These are phyloP conservation scores for Entoloma clypeatum DNA, from an alignment of 1,284 basidiomycete species.

Conservation along the genomic window DNA sequence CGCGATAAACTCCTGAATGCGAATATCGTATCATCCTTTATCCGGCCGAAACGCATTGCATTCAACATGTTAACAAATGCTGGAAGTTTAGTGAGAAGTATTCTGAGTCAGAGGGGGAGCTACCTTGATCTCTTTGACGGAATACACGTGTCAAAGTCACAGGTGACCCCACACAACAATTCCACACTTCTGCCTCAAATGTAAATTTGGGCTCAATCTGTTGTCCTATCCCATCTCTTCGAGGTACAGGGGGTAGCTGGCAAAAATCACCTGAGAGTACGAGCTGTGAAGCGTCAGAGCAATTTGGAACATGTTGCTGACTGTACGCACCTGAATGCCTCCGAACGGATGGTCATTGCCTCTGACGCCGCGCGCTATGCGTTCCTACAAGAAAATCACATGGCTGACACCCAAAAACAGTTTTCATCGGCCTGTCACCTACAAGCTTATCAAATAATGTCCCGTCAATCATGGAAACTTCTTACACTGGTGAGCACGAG, in stretches of 20 bases:
- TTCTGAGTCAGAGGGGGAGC: background rate
- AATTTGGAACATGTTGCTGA: background rate
- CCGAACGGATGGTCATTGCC: slow-evolving; percentile 70
- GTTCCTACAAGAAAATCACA: slow-evolving; percentile 26
- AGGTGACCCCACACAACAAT: slow-evolving; percentile 48
- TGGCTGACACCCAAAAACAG: background rate
- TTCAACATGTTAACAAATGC: slow-evolving; percentile 89
- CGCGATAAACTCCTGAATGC: slow-evolving; percentile 64
- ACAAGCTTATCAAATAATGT: slow-evolving; percentile 82
- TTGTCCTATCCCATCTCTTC: slow-evolving; percentile 28
- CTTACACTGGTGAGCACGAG: slow-evolving; percentile 23
- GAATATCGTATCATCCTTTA: slow-evolving; percentile 52
- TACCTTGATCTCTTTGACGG: slow-evolving; percentile 59
- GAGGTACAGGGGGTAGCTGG: slow-evolving; percentile 88
- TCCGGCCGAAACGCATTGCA: slow-evolving; percentile 84
- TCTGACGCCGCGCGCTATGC: slow-evolving; percentile 63
- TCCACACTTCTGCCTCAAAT: slow-evolving; percentile 84
- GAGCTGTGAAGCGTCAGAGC: slow-evolving; percentile 43
- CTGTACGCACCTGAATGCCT: slow-evolving; percentile 74
- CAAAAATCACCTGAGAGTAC: slow-evolving; percentile 90
- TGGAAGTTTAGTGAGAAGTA: slow-evolving; percentile 27
- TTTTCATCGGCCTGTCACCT: slow-evolving; percentile 10
- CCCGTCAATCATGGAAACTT: slow-evolving; percentile 91
- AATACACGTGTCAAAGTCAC: slow-evolving; percentile 66
- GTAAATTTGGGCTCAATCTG: slow-evolving; percentile 57